A percentile compares a stretch with the other conserved stretches of the same genome.
Evolutionary conservation across 306 rosid genomes (phyloP).

Genomic region (Glycyrrhiza uralensis): DNA sequence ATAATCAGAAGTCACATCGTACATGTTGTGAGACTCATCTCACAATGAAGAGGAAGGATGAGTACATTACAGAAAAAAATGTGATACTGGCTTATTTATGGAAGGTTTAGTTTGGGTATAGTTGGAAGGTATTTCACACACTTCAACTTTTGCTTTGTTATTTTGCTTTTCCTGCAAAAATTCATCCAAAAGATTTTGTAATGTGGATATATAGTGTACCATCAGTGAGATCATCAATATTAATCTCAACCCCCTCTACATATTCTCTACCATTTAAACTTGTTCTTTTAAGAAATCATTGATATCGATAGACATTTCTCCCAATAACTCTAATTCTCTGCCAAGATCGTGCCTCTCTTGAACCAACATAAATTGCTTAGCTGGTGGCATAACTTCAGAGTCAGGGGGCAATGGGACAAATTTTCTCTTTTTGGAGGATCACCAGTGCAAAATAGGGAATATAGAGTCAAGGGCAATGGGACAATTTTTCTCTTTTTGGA

Average conservation of each 20-base stretch:
- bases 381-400: slow-evolving; percentile 42
- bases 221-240: slow-evolving; percentile 61
- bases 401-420: too few species aligned
- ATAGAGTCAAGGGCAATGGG: too few species aligned
- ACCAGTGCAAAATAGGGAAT: too few species aligned
- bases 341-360: slow-evolving; percentile 49
- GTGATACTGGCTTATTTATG: slow-evolving; percentile 1
- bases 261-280: slow-evolving; percentile 56
- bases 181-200: slow-evolving; percentile 62
- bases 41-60: neutral
- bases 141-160: slow-evolving; percentile 42
- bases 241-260: slow-evolving; percentile 71
- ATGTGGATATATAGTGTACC: slow-evolving; percentile 52
- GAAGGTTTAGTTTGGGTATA: neutral
- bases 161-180: slow-evolving; percentile 44
- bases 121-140: slow-evolving; percentile 49
- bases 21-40: too few species aligned
- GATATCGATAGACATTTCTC: slow-evolving; percentile 56
- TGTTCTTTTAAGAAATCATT: slow-evolving; percentile 60
- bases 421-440: too few species aligned
- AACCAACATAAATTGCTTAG: slow-evolving; percentile 51
- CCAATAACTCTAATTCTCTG: slow-evolving; percentile 56
- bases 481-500: too few species aligned
- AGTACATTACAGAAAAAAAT: slow-evolving; percentile 11
- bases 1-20: slow-evolving; percentile 8